Base-by-base conservation (phyloP, 2,329 filamentous ascomycete species). In the Piedraia hortae region DNA sequence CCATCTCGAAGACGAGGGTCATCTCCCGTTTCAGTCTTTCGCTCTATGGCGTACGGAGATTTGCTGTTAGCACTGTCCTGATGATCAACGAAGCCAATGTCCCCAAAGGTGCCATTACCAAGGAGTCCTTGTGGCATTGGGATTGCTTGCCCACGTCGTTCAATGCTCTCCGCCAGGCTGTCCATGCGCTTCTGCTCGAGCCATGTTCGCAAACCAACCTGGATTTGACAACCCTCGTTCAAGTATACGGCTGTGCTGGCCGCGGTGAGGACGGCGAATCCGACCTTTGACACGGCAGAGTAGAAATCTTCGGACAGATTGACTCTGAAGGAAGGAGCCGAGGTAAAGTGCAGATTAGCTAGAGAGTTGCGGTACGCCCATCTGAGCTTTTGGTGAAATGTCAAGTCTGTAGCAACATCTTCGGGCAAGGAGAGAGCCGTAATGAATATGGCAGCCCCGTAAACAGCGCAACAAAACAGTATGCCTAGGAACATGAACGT, bases 211-310 rank as follows among this genome's bases (percentile, higher is more conserved):
- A 59, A 53, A 31, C 66, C 65, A 2, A 89, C 52, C 28, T 62
- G 67, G 22, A 93, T 64, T 2, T 58, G 58, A 18, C 62, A 62
- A 20, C 82, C 82, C 44, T 93, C 82, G 29, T 91, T 90, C 6
- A 97, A 53, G 38, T 90, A 93, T 0, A 93, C 85, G 3, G 82
- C 82, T 44, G 93, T 80, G 35, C 77, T 90, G 1, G 85, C 85
- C 44, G 88, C 82, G 1, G 77, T 89, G 28, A 93, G 63, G 7
- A 82, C 67, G 6, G 67, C 68, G 38, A 91, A 91, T 0, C 85
- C 85, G 16, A 77, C 63, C 27, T 80, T 68, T 3, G 93, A 55
- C 4, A 93, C 53, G 0, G 77, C 73, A 0, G 78, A 89, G 42
- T 93, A 97, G 39, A 93, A 91, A 41, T 97, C 85, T 54, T 93